Conservation (phyloP, 2,329 filamentous ascomycete species). For the Sporothrix dimorphospora region DNA sequence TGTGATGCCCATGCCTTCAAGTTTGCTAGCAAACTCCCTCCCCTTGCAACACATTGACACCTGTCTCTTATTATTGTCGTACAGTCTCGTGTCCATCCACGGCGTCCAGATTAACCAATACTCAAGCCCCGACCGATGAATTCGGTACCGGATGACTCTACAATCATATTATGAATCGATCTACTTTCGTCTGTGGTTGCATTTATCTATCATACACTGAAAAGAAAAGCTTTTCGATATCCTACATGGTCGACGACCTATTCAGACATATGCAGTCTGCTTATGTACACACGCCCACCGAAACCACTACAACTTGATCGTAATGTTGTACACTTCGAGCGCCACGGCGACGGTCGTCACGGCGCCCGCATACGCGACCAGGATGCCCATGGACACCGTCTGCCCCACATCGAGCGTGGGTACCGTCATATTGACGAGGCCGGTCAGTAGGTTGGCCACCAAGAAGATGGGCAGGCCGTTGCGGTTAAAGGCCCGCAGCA, state of each 20-base stretch:
- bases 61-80: background rate
- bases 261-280: background rate
- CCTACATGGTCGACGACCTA: background rate
- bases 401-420: constrained; percentile 75
- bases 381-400: constrained; percentile 68
- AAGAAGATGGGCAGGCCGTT: constrained; percentile 88
- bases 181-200: background rate
- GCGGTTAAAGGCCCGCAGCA: constrained; percentile 84
- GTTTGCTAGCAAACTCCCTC: background rate
- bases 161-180: background rate
- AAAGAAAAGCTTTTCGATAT: background rate
- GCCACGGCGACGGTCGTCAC: constrained; percentile 69
- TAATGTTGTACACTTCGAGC: constrained; percentile 67
- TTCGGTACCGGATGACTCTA: background rate
- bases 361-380: constrained; percentile 71
- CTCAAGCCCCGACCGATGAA: background rate
- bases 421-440: constrained; percentile 83
- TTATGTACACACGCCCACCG: background rate
- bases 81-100: background rate
- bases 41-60: background rate
- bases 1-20: background rate
- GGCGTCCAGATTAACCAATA: background rate
- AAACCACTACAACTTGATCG: constrained; percentile 66
- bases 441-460: constrained; percentile 85
- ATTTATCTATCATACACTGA: background rate